phyloP scores from a whole-genome alignment of 345 rosid species.

The Triadica sebifera region DNA sequence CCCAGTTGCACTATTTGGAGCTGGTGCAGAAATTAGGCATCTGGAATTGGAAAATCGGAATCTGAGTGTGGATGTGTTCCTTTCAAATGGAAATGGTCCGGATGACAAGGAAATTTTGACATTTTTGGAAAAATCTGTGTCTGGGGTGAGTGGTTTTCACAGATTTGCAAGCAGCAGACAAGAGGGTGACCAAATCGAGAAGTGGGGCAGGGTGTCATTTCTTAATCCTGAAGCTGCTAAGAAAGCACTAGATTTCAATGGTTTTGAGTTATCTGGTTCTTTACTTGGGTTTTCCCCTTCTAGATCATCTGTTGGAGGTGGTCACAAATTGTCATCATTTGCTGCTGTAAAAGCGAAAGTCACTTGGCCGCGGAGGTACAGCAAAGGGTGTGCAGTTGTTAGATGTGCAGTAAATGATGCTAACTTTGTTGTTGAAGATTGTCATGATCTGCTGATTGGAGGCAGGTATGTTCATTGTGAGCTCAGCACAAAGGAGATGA shows the following conservation, averaged over 20 bases:
- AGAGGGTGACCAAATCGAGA: conserved; percentile 50
- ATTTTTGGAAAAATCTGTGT: conserved; percentile 55
- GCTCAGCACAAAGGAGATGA: conserved; percentile 29
- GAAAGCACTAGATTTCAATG: conserved; percentile 56
- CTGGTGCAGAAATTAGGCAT: conserved; percentile 89
- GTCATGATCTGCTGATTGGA: conserved; percentile 46
- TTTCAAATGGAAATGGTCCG: conserved; percentile 36
- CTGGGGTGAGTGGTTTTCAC: conserved; percentile 59
- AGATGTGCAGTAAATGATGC: conserved; percentile 51
- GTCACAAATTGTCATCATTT: conserved; percentile 50
- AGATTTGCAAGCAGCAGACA: conserved; percentile 42
- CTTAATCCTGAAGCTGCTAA: conserved; percentile 69
- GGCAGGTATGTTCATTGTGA: conserved; percentile 42
- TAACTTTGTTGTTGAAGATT: conserved; percentile 36
- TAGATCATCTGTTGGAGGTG: conserved; percentile 32
- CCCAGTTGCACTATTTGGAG: conserved; percentile 70
- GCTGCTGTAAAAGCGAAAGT: conserved; percentile 70
- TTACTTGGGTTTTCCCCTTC: conserved; percentile 14
- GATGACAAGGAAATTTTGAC: conserved; percentile 69
- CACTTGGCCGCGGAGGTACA: conserved; percentile 66
- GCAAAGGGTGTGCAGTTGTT: conserved; percentile 54
- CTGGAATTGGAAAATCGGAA: conserved; percentile 68
- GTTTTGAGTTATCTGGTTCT: conserved; percentile 56
- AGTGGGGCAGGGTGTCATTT: conserved; percentile 87
- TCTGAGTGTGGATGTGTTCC: conserved; percentile 59